phyloP scores from a whole-genome alignment of 2,329 filamentous ascomycete genomes.

The Sporothrix protearum region DNA sequence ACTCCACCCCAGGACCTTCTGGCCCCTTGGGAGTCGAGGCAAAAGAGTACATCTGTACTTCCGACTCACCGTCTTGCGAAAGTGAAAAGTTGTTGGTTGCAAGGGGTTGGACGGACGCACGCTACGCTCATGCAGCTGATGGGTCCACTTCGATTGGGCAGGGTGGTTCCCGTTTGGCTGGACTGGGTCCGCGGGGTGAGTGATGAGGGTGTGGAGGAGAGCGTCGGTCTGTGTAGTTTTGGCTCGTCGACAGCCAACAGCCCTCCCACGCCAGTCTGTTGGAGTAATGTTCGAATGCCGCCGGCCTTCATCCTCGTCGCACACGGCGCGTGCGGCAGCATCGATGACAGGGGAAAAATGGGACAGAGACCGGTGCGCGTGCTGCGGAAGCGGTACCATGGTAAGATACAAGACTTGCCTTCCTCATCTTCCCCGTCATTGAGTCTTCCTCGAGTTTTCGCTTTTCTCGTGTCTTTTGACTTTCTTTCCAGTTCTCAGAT shows the following conservation, averaged over 20 bases:
- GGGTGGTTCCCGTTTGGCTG: conserved; percentile 27
- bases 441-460: not conserved
- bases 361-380: not conserved
- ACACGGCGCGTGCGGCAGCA: not conserved
- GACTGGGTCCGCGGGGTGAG: conserved; percentile 24
- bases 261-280: conserved; percentile 15
- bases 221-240: not conserved
- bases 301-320: not conserved
- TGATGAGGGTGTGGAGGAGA: conserved; percentile 20
- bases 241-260: conserved; percentile 20
- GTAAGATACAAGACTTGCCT: not conserved
- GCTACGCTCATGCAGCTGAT: conserved; percentile 8
- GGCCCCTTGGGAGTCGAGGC: not conserved
- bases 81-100: conserved; percentile 17
- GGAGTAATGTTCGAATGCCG: not conserved
- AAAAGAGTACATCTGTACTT: conserved; percentile 2
- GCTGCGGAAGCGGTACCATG: conserved; percentile 14
- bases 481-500: not conserved
- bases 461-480: not conserved
- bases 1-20: conserved; percentile 14
- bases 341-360: not conserved
- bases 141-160: conserved; percentile 22
- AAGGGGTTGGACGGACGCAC: not conserved
- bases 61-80: conserved; percentile 24
- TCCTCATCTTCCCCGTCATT: not conserved